Evolutionary conservation across 164 flowering plant species (phyloP).

Genomic region (Vitis labrusca): DNA sequence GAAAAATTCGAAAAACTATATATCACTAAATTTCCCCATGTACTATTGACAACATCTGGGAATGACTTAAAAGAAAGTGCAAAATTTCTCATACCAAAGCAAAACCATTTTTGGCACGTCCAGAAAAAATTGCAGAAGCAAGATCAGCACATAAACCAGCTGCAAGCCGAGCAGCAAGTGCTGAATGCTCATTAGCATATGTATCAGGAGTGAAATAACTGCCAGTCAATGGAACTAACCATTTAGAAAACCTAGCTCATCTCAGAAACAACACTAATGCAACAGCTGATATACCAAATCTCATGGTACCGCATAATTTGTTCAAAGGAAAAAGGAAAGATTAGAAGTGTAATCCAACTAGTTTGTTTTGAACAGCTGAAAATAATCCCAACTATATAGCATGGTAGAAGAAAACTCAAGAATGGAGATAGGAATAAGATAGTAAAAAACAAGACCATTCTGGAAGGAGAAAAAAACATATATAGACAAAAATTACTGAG

Average conservation of each 20-base stretch:
- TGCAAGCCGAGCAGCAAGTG: constrained; percentile 91
- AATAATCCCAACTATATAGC: no score
- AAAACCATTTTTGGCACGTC: constrained; percentile 88
- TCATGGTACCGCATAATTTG: neutral
- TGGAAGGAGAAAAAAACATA: no score
- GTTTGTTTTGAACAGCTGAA: no score
- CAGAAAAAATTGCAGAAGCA: constrained; percentile 66
- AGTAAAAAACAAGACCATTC: no score
- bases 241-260: neutral
- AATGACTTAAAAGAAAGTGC: neutral
- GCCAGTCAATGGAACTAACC: constrained; percentile 25
- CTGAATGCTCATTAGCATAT: constrained; percentile 94
- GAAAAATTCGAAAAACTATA: neutral
- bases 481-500: no score
- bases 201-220: constrained; percentile 98
- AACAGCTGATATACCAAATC: neutral
- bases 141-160: constrained; percentile 98
- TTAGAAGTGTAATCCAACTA: no score
- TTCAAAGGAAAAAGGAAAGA: no score
- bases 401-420: no score
- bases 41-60: neutral
- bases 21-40: neutral
- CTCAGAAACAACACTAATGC: neutral
- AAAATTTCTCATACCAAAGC: constrained; percentile 65
- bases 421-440: no score